These are phyloP conservation scores for Xylaria palmicola DNA, from an alignment of 495 filamentous ascomycete species.

Conservation along the genomic window DNA sequence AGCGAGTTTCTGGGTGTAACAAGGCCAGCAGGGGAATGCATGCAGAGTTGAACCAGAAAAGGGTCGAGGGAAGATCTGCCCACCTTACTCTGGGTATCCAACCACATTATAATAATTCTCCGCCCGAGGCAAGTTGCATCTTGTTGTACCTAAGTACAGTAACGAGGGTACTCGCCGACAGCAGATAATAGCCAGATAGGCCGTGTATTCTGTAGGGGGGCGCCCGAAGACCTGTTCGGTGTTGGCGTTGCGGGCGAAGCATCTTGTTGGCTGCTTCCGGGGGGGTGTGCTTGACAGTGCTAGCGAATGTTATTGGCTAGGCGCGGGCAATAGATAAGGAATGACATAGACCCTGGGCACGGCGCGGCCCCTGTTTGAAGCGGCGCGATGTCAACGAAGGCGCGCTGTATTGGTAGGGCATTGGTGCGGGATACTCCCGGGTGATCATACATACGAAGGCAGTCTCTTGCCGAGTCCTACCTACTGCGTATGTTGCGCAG, in stretches of 20 bases:
- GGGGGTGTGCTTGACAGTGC: constrained; percentile 3
- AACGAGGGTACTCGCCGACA: not conserved
- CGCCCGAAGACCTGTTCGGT: not conserved
- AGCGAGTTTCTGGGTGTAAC: constrained; percentile 1
- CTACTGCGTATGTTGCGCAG: too few species aligned
- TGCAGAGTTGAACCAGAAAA: constrained; percentile 8
- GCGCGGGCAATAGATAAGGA: constrained; percentile 13
- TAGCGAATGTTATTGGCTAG: not conserved
- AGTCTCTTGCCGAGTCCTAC: not conserved
- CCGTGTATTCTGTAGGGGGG: not conserved
- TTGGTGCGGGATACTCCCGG: constrained; percentile 10
- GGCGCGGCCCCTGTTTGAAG: not conserved
- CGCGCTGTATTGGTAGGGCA: too few species aligned
- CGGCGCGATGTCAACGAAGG: too few species aligned
- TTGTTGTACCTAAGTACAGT: not conserved
- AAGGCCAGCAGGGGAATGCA: not conserved
- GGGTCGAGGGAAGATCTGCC: not conserved
- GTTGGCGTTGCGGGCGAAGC: constrained; percentile 6
- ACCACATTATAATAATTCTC: not conserved
- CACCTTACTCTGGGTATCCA: not conserved
- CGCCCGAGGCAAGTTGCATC: not conserved
- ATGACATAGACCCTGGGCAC: not conserved
- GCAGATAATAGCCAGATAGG: not conserved
- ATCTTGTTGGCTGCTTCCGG: constrained; percentile 5
- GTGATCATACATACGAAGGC: not conserved